A percentile compares a stretch with the other conserved stretches of the same genome.
phyloP scores from a whole-genome alignment of 2,329 filamentous ascomycete species.

The Harringtonia lauricola region DNA sequence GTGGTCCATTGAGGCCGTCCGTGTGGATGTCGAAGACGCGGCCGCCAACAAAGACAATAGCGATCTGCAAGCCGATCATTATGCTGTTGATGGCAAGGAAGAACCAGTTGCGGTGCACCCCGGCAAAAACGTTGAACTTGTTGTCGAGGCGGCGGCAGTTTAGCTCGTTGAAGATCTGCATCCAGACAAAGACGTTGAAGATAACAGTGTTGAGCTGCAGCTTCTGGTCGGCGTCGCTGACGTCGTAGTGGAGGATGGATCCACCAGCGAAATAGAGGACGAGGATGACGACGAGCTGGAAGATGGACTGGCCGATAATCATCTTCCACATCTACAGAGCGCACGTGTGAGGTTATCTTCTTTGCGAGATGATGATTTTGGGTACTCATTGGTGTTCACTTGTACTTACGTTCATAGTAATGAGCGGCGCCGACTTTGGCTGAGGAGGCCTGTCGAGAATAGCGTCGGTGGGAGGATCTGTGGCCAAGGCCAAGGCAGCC shows the following conservation, averaged over 20 bases:
- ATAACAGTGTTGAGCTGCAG: conserved; percentile 60
- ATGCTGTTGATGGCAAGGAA: conserved; percentile 76
- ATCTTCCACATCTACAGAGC: conserved; percentile 80
- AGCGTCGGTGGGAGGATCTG: conserved; percentile 72
- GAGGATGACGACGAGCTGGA: conserved; percentile 72
- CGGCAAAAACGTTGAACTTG: conserved; percentile 90
- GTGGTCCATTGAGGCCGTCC: conserved; percentile 51
- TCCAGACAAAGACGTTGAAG: conserved; percentile 98
- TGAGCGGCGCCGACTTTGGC: conserved; percentile 46
- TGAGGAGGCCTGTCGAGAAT: conserved; percentile 67
- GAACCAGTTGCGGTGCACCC: conserved; percentile 73
- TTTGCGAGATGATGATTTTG: too few relatives aligned
- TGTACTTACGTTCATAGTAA: conserved; percentile 54
- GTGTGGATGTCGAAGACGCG: conserved; percentile 62
- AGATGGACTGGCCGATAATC: conserved; percentile 88
- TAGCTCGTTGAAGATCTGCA: conserved; percentile 98
- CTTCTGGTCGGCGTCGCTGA: conserved; percentile 29
- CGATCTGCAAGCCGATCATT: conserved; percentile 80
- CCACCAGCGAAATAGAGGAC: conserved; percentile 55
- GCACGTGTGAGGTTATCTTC: not conserved
- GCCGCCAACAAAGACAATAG: conserved; percentile 84
- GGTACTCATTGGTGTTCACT: too few relatives aligned
- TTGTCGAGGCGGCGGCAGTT: conserved; percentile 91
- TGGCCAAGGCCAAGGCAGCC: conserved; percentile 77
- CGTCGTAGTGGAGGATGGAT: conserved; percentile 25